These are phyloP conservation scores for Phlebopus sp. DNA, from an alignment of 1,284 basidiomycete genomes.

Conservation along the genomic window DNA sequence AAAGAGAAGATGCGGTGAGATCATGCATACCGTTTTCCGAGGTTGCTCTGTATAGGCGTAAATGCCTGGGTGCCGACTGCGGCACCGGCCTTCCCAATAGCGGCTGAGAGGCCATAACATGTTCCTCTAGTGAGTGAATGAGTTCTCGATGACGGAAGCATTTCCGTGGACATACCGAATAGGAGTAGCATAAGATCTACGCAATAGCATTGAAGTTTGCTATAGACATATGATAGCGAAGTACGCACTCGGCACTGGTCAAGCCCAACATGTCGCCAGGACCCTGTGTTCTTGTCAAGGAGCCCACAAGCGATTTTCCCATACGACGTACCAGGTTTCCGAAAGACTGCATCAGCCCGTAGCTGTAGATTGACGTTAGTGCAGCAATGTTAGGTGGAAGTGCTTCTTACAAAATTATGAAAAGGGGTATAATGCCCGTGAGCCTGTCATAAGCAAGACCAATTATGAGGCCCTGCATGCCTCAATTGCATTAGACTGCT, in stretches of 20 bases:
- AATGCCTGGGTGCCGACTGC: constrained; percentile 77
- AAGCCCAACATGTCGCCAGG: constrained; percentile 75
- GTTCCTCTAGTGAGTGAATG: constrained; percentile 46
- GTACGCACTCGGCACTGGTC: constrained; percentile 59
- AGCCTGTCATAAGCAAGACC: constrained; percentile 68
- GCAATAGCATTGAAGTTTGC: constrained; percentile 2
- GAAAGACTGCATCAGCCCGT: constrained; percentile 65
- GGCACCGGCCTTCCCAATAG: constrained; percentile 74
- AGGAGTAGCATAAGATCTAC: constrained; percentile 63
- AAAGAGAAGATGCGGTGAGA: constrained; percentile 1
- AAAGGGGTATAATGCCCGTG: constrained; percentile 61
- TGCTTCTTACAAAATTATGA: constrained; percentile 60
- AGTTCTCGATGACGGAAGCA: neutral
- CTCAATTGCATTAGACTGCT: neutral
- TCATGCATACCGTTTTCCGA: constrained; percentile 53
- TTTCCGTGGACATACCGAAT: constrained; percentile 43
- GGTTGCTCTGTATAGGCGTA: constrained; percentile 68
- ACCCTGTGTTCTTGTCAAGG: constrained; percentile 41
- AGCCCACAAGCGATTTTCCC: neutral
- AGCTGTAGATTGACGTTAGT: constrained; percentile 38
- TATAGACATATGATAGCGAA: constrained; percentile 1
- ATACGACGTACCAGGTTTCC: constrained; percentile 54
- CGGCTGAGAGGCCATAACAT: constrained; percentile 69
- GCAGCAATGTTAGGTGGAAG: constrained; percentile 4
- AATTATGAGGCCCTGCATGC: constrained; percentile 51